Evolutionary conservation across 2,329 filamentous ascomycete genomes (phyloP), one percentile per base, ranked within the genome.

Genomic region (Colletotrichum costaricense): DNA sequence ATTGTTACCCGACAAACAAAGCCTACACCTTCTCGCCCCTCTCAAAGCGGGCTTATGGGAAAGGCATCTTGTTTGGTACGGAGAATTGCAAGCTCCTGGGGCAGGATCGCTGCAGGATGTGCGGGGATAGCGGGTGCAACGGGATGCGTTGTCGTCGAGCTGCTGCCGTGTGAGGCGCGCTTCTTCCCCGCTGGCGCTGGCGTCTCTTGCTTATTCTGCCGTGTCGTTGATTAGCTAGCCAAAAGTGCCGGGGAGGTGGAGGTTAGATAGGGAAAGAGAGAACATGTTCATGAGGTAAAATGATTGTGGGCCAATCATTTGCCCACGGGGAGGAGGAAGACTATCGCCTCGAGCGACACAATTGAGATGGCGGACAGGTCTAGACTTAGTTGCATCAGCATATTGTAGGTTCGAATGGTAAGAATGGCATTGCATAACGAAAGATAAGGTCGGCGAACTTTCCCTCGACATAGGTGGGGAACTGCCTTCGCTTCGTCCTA

Each of bases 301-400:
- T 3, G 12, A 24, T 22, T 57, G 24, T 57, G 57, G 30, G 28
- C 64, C 57, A 68, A 57, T 62, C 49, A 56, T 63, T 62, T 62
- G 46, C 57, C 26, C 69, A 71, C 49, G 57, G 26, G 42, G 16
- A 42, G 30, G 30, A 33, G 30, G 30, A 33, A 8, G 24, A 42
- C 30, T 24, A 28, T 9, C 11, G 46, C 5, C 33, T 22, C 8
- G 16, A 19, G 42, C 24, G 46, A 54, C 30, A 28, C 46, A 14
- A 52, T n/a, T 22, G 26, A 11, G 19, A 38, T 11, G 26, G 6
- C 22, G 59, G 16, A 5, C 19, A 8, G 24, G n/a, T 28, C 38
- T 4, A 28, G 16, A 30, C 26, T 52, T 16, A 42, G 38, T 19
- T 42, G 14, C 35, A 14, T 42, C 16, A 49, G 8, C 5, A n/a